These are phyloP conservation scores for Metarhizium humberi DNA, from an alignment of 2,329 filamentous ascomycete genomes.

Conservation along the genomic window DNA sequence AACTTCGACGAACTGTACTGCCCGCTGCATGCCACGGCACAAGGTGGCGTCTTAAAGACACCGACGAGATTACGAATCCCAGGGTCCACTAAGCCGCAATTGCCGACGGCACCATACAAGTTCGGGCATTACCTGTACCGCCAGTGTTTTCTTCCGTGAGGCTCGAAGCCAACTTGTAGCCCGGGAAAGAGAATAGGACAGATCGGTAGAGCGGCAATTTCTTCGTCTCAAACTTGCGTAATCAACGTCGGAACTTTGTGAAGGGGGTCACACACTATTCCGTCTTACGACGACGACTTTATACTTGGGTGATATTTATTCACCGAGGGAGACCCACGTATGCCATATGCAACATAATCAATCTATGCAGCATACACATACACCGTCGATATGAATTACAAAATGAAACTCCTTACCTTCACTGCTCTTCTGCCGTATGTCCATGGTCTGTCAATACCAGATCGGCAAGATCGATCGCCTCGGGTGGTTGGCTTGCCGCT, in stretches of 20 bases:
- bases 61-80: constrained; percentile 2
- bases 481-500: constrained; percentile 38
- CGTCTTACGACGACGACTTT: neutral
- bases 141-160: neutral
- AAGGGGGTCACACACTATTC: neutral
- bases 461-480: constrained; percentile 22
- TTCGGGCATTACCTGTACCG: neutral
- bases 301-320: neutral
- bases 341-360: neutral
- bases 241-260: neutral
- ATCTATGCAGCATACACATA: neutral
- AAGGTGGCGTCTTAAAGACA: neutral
- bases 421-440: neutral
- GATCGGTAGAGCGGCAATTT: neutral
- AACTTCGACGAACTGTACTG: neutral
- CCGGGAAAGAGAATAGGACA: neutral
- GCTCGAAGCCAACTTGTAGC: neutral
- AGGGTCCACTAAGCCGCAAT: neutral
- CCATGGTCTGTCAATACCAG: constrained; percentile 17
- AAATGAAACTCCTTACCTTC: constrained; percentile 15
- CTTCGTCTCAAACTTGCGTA: neutral
- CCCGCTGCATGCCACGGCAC: neutral
- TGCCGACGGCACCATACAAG: neutral
- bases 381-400: constrained; percentile 25
- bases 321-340: neutral